Percentiles rank a stretch among this genome's conserved stretches.
Evolutionary conservation across 768 basidiomycete genomes (phyloP).

Genomic region (Pisolithus microcarpus): DNA sequence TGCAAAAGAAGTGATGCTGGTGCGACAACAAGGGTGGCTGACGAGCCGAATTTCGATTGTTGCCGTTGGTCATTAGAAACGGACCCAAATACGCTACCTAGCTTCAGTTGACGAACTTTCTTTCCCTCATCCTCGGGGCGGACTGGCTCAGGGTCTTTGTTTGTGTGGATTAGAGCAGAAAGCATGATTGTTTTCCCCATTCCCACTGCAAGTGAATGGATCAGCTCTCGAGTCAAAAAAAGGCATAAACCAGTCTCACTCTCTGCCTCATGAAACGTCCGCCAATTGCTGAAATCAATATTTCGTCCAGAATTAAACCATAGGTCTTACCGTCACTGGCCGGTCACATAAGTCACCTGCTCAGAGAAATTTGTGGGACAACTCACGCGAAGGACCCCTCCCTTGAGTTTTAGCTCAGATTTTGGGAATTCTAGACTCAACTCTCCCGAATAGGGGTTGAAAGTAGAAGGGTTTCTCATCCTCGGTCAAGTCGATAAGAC

Average conservation of each 20-base stretch:
- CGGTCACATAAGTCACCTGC: slow-evolving; percentile 5
- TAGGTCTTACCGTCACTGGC: slow-evolving; percentile 29
- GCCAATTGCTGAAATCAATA: not conserved
- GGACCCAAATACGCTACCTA: slow-evolving; percentile 58
- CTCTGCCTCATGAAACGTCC: slow-evolving; percentile 30
- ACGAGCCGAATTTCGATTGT: slow-evolving; percentile 27
- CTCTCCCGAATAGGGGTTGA: slow-evolving; percentile 88
- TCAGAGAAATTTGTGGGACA: not conserved
- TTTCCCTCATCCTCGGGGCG: slow-evolving; percentile 22
- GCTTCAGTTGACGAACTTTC: slow-evolving; percentile 46
- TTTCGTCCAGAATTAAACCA: not conserved
- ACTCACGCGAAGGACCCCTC: slow-evolving; percentile 89
- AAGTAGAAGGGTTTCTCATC: slow-evolving; percentile 81
- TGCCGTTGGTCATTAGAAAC: slow-evolving; percentile 27
- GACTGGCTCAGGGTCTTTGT: slow-evolving; percentile 42
- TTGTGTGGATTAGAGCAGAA: slow-evolving; percentile 81
- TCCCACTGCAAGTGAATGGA: slow-evolving; percentile 54
- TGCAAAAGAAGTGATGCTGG: slow-evolving; percentile 88
- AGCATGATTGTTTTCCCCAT: slow-evolving; percentile 96
- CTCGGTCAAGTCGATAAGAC: slow-evolving; percentile 69
- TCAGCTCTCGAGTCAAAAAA: slow-evolving; percentile 1
- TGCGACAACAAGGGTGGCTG: slow-evolving; percentile 83
- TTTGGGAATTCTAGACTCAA: slow-evolving; percentile 79
- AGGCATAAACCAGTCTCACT: slow-evolving; percentile 32
- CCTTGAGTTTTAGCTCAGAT: slow-evolving; percentile 66